phyloP scores from a whole-genome alignment of 768 basidiomycete species.

The Collybiopsis luxurians region DNA sequence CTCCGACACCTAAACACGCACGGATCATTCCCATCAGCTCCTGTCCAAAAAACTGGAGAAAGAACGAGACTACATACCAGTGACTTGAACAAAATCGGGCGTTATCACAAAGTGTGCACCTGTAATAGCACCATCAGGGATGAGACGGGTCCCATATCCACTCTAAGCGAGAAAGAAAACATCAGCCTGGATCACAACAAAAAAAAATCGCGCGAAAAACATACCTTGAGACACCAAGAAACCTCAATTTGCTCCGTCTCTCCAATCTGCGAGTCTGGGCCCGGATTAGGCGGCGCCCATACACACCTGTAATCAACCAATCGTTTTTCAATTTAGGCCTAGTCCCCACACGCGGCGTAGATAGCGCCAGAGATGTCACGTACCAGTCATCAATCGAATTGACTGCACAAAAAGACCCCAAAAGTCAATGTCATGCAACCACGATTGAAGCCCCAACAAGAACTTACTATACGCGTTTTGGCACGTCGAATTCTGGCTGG shows the following conservation, averaged over 20 bases:
- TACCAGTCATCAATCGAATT: constrained; percentile 49
- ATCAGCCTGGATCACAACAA: constrained; percentile 4
- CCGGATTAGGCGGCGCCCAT: constrained; percentile 28
- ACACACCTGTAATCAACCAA: constrained; percentile 51
- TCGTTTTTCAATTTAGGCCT: too few species aligned
- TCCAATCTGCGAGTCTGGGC: not conserved
- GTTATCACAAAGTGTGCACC: constrained; percentile 46
- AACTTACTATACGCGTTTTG: constrained; percentile 63
- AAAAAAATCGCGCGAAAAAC: not conserved
- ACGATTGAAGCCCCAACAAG: not conserved
- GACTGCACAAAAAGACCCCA: constrained; percentile 30
- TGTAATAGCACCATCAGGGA: constrained; percentile 40
- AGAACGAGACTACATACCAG: not conserved
- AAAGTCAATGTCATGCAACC: not conserved
- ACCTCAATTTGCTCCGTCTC: constrained; percentile 35
- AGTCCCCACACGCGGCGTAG: too few species aligned
- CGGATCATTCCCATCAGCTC: constrained; percentile 12
- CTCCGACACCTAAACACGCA: constrained; percentile 31
- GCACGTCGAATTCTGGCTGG: constrained; percentile 58
- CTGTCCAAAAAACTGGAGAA: constrained; percentile 7
- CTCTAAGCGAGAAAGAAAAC: not conserved
- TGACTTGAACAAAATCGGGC: constrained; percentile 58
- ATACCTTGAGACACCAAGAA: constrained; percentile 40
- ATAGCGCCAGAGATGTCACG: not conserved
- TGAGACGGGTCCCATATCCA: constrained; percentile 61